Evolutionary conservation across 2,329 filamentous ascomycete species (phyloP).

Genomic region (Colletotrichum spinosum): DNA sequence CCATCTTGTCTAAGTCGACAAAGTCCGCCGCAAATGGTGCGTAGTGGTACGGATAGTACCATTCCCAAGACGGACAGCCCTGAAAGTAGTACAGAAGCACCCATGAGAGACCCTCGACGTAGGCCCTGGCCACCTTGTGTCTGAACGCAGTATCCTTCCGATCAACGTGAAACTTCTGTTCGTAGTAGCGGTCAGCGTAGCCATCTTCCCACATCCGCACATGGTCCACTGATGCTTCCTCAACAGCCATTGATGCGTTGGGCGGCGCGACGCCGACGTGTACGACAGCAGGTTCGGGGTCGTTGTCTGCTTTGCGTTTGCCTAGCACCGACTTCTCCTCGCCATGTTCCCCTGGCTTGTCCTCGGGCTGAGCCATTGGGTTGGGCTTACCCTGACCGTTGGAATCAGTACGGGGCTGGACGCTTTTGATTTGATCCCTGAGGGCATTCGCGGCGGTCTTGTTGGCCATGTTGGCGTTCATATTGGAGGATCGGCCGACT

Average conservation of each 20-base stretch:
- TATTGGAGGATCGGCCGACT: slow-evolving; percentile 54
- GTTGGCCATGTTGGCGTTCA: slow-evolving; percentile 81
- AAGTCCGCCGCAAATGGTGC: slow-evolving; percentile 98
- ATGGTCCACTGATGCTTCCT: slow-evolving; percentile 79
- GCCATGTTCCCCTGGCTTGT: too few relatives aligned
- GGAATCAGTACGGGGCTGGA: slow-evolving; percentile 12
- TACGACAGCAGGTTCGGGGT: slow-evolving; percentile 71
- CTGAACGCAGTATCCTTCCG: slow-evolving; percentile 87
- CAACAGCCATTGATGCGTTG: slow-evolving; percentile 60
- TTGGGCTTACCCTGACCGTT: too few relatives aligned
- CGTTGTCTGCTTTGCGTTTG: slow-evolving; percentile 81
- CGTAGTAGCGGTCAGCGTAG: slow-evolving; percentile 95
- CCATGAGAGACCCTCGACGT: slow-evolving; percentile 95
- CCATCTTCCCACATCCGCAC: slow-evolving; percentile 95
- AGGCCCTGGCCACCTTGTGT: slow-evolving; percentile 88
- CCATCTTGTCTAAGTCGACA: slow-evolving; percentile 81
- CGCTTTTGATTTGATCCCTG: slow-evolving; percentile 79
- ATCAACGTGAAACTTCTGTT: slow-evolving; percentile 92
- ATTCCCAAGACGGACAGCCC: slow-evolving; percentile 97
- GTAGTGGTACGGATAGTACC: slow-evolving; percentile 99
- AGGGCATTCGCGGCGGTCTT: slow-evolving; percentile 93
- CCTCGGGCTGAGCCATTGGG: too few relatives aligned
- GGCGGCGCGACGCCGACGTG: slow-evolving; percentile 69
- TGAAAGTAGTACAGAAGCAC: slow-evolving; percentile 98
- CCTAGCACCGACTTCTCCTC: slow-evolving; percentile 63